Conservation (phyloP, 306 rosid genomes). For the Gleditsia sinensis region DNA sequence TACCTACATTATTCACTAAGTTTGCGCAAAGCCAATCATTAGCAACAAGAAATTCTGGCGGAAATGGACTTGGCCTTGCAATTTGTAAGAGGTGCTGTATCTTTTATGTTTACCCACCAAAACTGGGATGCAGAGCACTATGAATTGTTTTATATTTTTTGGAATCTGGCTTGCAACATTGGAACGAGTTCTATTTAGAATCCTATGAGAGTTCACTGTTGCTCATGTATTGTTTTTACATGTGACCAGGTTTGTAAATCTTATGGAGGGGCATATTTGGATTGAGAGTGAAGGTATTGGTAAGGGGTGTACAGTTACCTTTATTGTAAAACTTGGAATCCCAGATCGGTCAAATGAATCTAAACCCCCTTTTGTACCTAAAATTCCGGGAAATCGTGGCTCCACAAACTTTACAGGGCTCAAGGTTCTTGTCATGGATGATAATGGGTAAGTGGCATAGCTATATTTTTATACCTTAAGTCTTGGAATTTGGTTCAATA, state of each 20-base stretch:
- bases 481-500: slow-evolving; percentile 18
- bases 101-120: slow-evolving; percentile 24
- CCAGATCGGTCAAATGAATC: slow-evolving; percentile 69
- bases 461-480: slow-evolving; percentile 33
- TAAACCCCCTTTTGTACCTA: slow-evolving; percentile 54
- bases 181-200: neutral
- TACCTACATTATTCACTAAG: slow-evolving; percentile 81
- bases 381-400: slow-evolving; percentile 55
- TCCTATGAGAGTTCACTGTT: slow-evolving; percentile 10
- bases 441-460: slow-evolving; percentile 76
- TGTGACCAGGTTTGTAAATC: slow-evolving; percentile 88
- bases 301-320: slow-evolving; percentile 81
- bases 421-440: slow-evolving; percentile 90
- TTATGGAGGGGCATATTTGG: slow-evolving; percentile 97
- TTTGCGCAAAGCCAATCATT: slow-evolving; percentile 79
- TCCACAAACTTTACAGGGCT: slow-evolving; percentile 69
- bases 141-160: slow-evolving; percentile 8
- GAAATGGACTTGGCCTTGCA: slow-evolving; percentile 94
- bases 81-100: slow-evolving; percentile 76
- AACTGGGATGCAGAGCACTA: slow-evolving; percentile 14
- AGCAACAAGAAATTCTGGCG: slow-evolving; percentile 63
- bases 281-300: slow-evolving; percentile 95
- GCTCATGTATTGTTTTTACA: slow-evolving; percentile 10
- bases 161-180: slow-evolving; percentile 14
- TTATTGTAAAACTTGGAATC: slow-evolving; percentile 84